phyloP scores from a whole-genome alignment of 176 grass and related monocot genomes.

The Saccharum spontaneum region DNA sequence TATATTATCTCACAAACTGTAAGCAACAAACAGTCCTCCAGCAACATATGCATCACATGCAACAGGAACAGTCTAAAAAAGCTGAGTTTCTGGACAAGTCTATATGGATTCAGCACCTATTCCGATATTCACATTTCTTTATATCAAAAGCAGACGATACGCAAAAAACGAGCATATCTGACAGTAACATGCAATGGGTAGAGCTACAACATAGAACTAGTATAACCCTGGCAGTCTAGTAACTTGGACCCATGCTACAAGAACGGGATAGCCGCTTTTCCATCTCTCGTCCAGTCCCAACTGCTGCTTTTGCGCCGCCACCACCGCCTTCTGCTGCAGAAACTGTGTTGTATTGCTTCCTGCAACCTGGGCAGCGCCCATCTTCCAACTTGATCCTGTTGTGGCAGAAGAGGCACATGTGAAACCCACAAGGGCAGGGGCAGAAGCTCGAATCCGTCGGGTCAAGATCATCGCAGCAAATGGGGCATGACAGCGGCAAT shows the following conservation, averaged over 20 bases:
- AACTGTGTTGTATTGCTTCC: constrained; percentile 76
- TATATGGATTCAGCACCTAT: constrained; percentile 56
- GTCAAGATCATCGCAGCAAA: constrained; percentile 92
- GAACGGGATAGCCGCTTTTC: constrained; percentile 58
- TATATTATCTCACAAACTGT: constrained; percentile 52
- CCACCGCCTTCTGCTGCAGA: constrained; percentile 30
- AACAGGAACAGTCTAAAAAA: constrained; percentile 36
- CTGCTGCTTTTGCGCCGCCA: neutral
- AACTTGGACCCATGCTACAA: constrained; percentile 84
- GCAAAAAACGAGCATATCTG: constrained; percentile 38
- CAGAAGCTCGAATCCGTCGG: constrained; percentile 83
- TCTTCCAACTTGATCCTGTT: constrained; percentile 86
- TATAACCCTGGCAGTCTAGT: constrained; percentile 48
- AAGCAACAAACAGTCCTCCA: constrained; percentile 45
- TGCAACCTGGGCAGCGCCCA: constrained; percentile 89
- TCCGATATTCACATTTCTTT: constrained; percentile 80
- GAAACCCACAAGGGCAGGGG: constrained; percentile 86
- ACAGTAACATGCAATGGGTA: constrained; percentile 34
- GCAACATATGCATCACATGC: constrained; percentile 59
- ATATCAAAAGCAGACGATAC: constrained; percentile 43
- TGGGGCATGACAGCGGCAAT: constrained; percentile 68
- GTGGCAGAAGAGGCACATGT: constrained; percentile 93
- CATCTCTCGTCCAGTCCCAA: constrained; percentile 38
- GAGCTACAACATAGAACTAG: constrained; percentile 38
- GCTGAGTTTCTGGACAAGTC: constrained; percentile 38